Evolutionary conservation across 495 filamentous ascomycete species (phyloP).

Genomic region (Bacidia gigantensis): DNA sequence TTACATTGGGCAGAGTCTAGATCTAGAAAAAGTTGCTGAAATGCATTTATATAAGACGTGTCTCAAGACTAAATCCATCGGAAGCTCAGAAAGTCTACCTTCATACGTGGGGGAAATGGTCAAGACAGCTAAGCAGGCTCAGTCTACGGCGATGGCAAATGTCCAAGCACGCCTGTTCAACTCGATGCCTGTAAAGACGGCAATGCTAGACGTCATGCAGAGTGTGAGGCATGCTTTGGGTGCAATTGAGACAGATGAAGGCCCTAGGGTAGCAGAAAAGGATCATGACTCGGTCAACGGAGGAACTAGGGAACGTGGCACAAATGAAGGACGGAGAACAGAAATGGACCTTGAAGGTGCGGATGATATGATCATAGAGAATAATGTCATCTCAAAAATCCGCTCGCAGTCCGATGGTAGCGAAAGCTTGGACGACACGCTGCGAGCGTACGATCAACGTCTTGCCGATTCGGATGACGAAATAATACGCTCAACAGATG

Average conservation of each 20-base stretch:
- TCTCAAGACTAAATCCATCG: conserved; percentile 56
- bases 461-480: not conserved
- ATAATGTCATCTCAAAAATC: too few relatives aligned
- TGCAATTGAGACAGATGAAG: not conserved
- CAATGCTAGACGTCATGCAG: conserved; percentile 45
- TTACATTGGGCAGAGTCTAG: conserved; percentile 34
- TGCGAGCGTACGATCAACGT: not conserved
- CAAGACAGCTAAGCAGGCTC: conserved; percentile 25
- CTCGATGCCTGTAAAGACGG: conserved; percentile 56
- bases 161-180: conserved; percentile 73
- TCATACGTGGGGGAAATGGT: conserved; percentile 22
- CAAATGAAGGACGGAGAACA: not conserved
- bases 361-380: too few relatives aligned
- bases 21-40: conserved; percentile 49
- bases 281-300: not conserved
- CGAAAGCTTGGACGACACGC: not conserved
- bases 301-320: not conserved
- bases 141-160: conserved; percentile 47
- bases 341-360: not conserved
- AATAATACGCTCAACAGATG: not conserved
- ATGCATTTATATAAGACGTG: conserved; percentile 63
- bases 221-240: conserved; percentile 45
- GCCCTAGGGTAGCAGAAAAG: not conserved
- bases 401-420: not conserved
- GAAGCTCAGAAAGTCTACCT: conserved; percentile 35